Conservation (phyloP, 164 flowering plant genomes). For the Hamamelis virginiana region DNA sequence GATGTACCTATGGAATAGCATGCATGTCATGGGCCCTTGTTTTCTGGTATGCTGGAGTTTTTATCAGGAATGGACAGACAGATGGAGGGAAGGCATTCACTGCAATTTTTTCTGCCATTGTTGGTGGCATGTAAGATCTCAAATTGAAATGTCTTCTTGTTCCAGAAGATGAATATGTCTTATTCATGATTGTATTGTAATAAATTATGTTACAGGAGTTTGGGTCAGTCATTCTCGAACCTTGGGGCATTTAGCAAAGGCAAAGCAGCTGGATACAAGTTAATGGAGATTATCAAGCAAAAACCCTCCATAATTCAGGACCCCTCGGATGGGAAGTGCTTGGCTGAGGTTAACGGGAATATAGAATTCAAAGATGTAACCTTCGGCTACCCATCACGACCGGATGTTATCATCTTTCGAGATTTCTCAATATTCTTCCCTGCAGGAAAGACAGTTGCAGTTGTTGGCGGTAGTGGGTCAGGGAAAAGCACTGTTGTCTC, state of each 20-base stretch:
- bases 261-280: conserved; percentile 88
- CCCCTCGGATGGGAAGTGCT: conserved; percentile 55
- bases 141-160: not conserved
- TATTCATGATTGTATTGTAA: not conserved
- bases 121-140: conserved; percentile 95
- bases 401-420: conserved; percentile 79
- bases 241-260: conserved; percentile 99
- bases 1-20: conserved; percentile 94
- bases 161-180: not conserved
- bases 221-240: conserved; percentile 96
- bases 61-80: conserved; percentile 84
- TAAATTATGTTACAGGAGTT: conserved; percentile 58
- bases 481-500: conserved; percentile 98
- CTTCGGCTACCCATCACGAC: conserved; percentile 95
- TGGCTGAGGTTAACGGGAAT: conserved; percentile 72
- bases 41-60: conserved; percentile 98
- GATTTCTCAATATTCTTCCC: conserved; percentile 81
- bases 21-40: conserved; percentile 99
- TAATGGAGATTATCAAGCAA: conserved; percentile 92
- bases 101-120: conserved; percentile 95
- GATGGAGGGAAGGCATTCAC: conserved; percentile 99
- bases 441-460: conserved; percentile 95
- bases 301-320: conserved; percentile 81
- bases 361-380: conserved; percentile 86
- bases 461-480: conserved; percentile 99